Base-by-base conservation (phyloP, 805 yeast species). In the Ogataea neopini region DNA sequence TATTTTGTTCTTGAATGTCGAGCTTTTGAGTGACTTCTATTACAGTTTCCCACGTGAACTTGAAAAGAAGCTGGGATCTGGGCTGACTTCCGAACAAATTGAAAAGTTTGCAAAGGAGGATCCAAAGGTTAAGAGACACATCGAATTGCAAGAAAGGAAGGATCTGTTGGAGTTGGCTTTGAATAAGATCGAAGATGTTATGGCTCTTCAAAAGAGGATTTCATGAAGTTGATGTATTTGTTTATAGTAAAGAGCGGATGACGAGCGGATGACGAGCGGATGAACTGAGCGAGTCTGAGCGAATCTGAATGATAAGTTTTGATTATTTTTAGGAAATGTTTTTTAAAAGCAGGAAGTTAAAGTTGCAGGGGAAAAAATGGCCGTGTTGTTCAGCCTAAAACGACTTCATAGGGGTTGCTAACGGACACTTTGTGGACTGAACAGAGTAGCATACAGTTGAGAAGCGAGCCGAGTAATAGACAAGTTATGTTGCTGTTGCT, bases 21-120 rank as follows among this genome's bases (percentile, higher is more conserved):
- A 94, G 67, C 72, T 94, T 47, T 72, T 94, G 52, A 86, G 96
- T 56, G 99, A 95, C 67, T 94, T 94, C 62, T 95, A 92, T 64
- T 94, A 95, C 67, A 89, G 90, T 58, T 92, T 94, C 68, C 98
- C 99, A 2, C 77, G 98, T 49, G 97, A 90, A 66, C 74, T 94
- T 52, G 99, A 94, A 64, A 74, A 74, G 43, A 81, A 82, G 54
- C 76, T 94, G 47, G 83, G 84, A 41, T 73, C 75, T 50, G 75
- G 76, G 35, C 71, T 94, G 60, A 72, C 80, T 7, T 75, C 76
- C 43, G 95, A 88, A 45, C 95, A 91, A 61, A 76, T 94, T 43
- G 97, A 91, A 60, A 69, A 70, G 50, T 88, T 92, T 70, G 99
- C 99, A 0, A 88, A 89, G 58, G 97, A 94, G 67, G 97, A 94